Evolutionary conservation across 2,329 filamentous ascomycete species (phyloP), one percentile per base, ranked within the genome.

Genomic region (Aspergillus piperis): DNA sequence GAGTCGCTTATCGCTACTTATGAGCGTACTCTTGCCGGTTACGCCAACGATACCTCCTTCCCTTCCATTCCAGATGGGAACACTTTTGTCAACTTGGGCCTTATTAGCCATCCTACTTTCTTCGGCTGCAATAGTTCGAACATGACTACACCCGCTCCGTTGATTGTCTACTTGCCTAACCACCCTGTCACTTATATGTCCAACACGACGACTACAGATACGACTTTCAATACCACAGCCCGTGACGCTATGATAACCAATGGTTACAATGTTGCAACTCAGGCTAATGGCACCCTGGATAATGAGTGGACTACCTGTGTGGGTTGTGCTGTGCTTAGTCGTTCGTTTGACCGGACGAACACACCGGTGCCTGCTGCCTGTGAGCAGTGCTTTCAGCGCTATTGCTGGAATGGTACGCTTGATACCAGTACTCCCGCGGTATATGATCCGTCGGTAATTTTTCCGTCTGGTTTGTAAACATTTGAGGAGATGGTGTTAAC

Each of bases 401-500:
- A 96, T 78, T 97, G 93, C 83, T 97, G 93, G 92, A 86, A 96
- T 74, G 93, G 93, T 21, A 90, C 85, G 1, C 57, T 78, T 3
- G 76, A 82, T 42, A 74, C 69, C 32, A 19, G 23, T 15, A 39
- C 21, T 8, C 51, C 57, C 3, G n/a, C 11, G 3, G 32, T 5
- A 1, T 59, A 59, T 17, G 23, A 51, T 8, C 57, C 57, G 6
- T 21, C 51, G 21, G 6, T 36, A 2, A 36, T 36, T 15, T 36
- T 36, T 2, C 32, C 32, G 11, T 36, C 32, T 6, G 32, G 11
- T 0, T 36, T 36, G 32, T 36, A 30, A 27, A 10, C 27, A 8
- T 27, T 10, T 27, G 27, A 27, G 27, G 27, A 8, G 8, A 7
- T 27, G 27, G 27, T 10, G 10, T 23, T 11, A 11, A 11, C 1